phyloP scores from a whole-genome alignment of 2,329 filamentous ascomycete species.

The Westerdykella sp. region DNA sequence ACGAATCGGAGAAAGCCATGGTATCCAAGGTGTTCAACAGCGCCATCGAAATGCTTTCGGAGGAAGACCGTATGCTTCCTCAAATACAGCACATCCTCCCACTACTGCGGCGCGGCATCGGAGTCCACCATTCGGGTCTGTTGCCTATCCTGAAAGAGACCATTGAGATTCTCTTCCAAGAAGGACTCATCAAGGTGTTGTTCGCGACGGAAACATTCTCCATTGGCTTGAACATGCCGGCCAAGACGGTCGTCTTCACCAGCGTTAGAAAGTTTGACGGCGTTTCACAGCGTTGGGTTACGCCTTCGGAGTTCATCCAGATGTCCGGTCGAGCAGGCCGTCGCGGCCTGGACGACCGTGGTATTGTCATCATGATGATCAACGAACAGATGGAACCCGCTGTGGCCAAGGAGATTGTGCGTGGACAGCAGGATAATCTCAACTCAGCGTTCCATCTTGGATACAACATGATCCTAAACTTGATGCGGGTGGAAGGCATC shows the following conservation, averaged over 20 bases:
- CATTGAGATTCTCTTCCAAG: constrained; percentile 97
- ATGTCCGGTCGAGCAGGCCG: constrained; percentile 97
- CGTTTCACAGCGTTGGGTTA: constrained; percentile 70
- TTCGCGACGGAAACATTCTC: constrained; percentile 99
- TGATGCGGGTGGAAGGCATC: constrained; percentile 97
- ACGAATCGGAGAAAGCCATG: constrained; percentile 91
- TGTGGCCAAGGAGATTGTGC: constrained; percentile 90
- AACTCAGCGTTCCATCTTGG: constrained; percentile 97
- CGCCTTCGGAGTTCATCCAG: constrained; percentile 93
- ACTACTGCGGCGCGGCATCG: constrained; percentile 82
- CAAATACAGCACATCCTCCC: constrained; percentile 90
- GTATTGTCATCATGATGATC: constrained; percentile 99
- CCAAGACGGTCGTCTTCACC: constrained; percentile 98
- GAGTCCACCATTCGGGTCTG: constrained; percentile 93
- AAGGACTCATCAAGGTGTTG: constrained; percentile 93
- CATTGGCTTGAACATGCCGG: constrained; percentile 97
- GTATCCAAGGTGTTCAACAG: constrained; percentile 90
- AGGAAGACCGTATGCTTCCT: constrained; percentile 80
- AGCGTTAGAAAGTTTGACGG: constrained; percentile 95
- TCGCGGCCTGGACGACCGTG: constrained; percentile 92
- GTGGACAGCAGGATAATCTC: constrained; percentile 91
- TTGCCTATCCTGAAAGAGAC: constrained; percentile 96
- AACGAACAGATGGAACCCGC: constrained; percentile 93
- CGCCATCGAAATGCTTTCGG: constrained; percentile 85
- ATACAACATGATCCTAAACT: constrained; percentile 98